These are phyloP conservation scores for Fusarium solani-melongenae DNA, from an alignment of 2,329 filamentous ascomycete species.

Conservation along the genomic window DNA sequence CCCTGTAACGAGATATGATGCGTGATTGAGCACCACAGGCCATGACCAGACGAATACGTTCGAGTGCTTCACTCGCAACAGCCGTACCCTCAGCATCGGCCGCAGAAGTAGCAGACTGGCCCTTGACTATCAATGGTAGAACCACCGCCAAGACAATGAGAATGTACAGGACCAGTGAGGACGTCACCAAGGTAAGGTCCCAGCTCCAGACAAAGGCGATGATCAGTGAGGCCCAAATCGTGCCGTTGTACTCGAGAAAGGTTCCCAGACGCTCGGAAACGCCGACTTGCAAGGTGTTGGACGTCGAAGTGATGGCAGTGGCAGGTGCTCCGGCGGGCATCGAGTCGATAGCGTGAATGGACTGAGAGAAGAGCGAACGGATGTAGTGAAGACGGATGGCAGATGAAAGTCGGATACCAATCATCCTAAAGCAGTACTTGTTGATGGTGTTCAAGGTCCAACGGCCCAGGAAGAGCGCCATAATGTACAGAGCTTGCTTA, in stretches of 20 bases:
- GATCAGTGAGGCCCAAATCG: constrained; percentile 57
- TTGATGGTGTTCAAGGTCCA: constrained; percentile 40
- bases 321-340: constrained; percentile 63
- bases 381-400: constrained; percentile 63
- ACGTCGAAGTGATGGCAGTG: constrained; percentile 63
- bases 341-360: constrained; percentile 61
- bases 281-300: constrained; percentile 65
- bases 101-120: constrained; percentile 25
- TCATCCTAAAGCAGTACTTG: constrained; percentile 56
- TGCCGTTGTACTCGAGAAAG: constrained; percentile 56
- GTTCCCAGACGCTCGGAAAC: constrained; percentile 63
- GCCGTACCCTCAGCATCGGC: constrained; percentile 52
- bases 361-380: constrained; percentile 60
- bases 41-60: constrained; percentile 55
- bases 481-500: constrained; percentile 40
- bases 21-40: constrained; percentile 56
- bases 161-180: constrained; percentile 58
- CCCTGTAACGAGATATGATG: constrained; percentile 50
- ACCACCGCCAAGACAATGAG: constrained; percentile 44
- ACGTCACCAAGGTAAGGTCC: constrained; percentile 63
- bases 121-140: constrained; percentile 35
- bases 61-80: constrained; percentile 56
- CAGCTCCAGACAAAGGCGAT: constrained; percentile 65
- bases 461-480: constrained; percentile 38
- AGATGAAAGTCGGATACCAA: constrained; percentile 62